Percentiles rank a stretch among this genome's conserved stretches.
Evolutionary conservation across 345 rosid genomes (phyloP).

Genomic region (Psidium guajava): DNA sequence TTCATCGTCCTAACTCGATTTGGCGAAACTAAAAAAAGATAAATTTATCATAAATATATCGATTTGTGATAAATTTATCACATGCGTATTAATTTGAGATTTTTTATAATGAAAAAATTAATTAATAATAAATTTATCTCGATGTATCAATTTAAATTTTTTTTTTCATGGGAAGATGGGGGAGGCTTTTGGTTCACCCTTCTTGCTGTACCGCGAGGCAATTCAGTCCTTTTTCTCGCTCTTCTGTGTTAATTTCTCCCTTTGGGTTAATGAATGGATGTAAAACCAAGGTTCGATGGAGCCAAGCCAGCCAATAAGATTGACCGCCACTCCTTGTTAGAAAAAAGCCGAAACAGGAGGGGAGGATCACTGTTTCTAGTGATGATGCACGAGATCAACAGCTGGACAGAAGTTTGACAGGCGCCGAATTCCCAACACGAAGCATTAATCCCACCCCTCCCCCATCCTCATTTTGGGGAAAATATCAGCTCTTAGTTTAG

Average conservation of each 20-base stretch:
- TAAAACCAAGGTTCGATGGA: background rate
- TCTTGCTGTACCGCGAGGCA: background rate
- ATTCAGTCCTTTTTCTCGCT: background rate
- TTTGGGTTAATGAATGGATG: background rate
- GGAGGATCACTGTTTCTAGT: background rate
- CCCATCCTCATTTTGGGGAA: background rate
- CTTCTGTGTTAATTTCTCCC: background rate
- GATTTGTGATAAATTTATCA: too few species aligned
- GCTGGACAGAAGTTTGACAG: background rate
- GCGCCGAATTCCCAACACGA: background rate
- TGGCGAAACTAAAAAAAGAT: too few species aligned
- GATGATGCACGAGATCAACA: background rate
- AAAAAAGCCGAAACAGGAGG: background rate
- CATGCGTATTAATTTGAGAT: rapidly evolving
- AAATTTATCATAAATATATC: too few species aligned
- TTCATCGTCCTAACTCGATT: too few species aligned
- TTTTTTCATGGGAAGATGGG: background rate
- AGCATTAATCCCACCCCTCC: background rate
- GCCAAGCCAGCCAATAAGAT: background rate
- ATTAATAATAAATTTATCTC: too few species aligned
- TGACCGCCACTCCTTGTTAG: background rate
- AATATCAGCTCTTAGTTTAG: background rate
- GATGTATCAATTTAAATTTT: too few species aligned
- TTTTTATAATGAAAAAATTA: too few species aligned
- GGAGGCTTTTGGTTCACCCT: background rate